phyloP scores from a whole-genome alignment of 2,329 filamentous ascomycete genomes.

The Cephalotrichum gorgonifer region DNA sequence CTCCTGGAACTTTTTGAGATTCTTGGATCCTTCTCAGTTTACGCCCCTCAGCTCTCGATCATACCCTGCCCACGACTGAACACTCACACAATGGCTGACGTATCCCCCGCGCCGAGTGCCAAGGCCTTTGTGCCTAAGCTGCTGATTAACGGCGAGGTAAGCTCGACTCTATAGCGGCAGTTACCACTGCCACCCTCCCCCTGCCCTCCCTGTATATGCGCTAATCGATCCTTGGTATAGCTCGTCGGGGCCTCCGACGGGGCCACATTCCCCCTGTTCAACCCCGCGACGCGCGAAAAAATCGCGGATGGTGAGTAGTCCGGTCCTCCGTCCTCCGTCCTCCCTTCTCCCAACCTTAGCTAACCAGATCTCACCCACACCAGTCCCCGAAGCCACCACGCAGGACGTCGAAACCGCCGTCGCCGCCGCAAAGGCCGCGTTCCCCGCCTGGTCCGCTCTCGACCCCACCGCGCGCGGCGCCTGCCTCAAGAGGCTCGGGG shows the following conservation, averaged over 20 bases:
- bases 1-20: no score
- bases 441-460: conserved; percentile 31
- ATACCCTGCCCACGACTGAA: not conserved
- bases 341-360: not conserved
- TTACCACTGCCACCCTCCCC: no score
- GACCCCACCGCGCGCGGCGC: conserved; percentile 25
- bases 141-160: conserved; percentile 6
- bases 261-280: conserved; percentile 12
- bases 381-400: conserved; percentile 34
- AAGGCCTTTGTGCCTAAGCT: conserved; percentile 4
- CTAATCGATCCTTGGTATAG: not conserved
- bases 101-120: not conserved
- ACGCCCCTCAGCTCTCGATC: no score
- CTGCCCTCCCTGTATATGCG: no score
- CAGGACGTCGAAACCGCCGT: conserved; percentile 37
- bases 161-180: not conserved
- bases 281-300: conserved; percentile 14
- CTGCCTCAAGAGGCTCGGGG: conserved; percentile 50
- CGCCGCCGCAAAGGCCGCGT: conserved; percentile 35
- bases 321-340: not conserved
- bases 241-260: conserved; percentile 7
- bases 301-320: conserved; percentile 12
- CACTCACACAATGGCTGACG: not conserved
- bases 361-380: not conserved
- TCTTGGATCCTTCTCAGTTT: no score